Percentiles rank a stretch among this genome's conserved stretches.
Evolutionary conservation across 768 basidiomycete species (phyloP).

Genomic region (Rickenella mellea): DNA sequence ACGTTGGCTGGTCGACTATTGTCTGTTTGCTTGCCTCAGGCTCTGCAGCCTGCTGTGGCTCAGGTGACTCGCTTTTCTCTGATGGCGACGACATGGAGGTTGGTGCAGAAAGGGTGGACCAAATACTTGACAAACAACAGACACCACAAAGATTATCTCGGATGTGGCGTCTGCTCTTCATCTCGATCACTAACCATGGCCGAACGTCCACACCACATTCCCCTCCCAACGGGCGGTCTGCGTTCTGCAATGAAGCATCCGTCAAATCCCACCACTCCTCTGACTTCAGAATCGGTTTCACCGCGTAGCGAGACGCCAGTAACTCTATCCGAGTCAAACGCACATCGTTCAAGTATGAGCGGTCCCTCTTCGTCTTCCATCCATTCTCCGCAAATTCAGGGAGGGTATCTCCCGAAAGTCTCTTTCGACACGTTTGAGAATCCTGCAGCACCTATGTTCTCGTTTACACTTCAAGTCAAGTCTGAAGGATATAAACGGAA

Average conservation of each 20-base stretch:
- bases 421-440: constrained; percentile 88
- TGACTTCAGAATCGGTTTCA: not conserved
- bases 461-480: constrained; percentile 79
- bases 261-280: constrained; percentile 7
- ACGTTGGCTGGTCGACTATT: too few relatives aligned
- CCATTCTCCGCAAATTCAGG: constrained; percentile 8
- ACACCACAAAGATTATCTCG: too few relatives aligned
- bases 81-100: not conserved
- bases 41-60: too few relatives aligned
- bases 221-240: constrained; percentile 12
- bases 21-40: too few relatives aligned
- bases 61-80: too few relatives aligned
- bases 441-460: constrained; percentile 73
- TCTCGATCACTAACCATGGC: constrained; percentile 2
- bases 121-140: too few relatives aligned
- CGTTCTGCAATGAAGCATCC: constrained; percentile 48
- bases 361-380: constrained; percentile 9
- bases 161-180: too few relatives aligned
- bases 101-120: too few relatives aligned
- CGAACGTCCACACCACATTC: not conserved
- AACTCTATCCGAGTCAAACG: not conserved
- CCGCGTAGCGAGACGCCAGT: not conserved
- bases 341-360: too few relatives aligned
- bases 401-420: constrained; percentile 44
- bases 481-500: constrained; percentile 70